These are phyloP conservation scores for Tetradesmus lagerheimii DNA, from an alignment of 139 green algal genomes.

Conservation along the genomic window DNA sequence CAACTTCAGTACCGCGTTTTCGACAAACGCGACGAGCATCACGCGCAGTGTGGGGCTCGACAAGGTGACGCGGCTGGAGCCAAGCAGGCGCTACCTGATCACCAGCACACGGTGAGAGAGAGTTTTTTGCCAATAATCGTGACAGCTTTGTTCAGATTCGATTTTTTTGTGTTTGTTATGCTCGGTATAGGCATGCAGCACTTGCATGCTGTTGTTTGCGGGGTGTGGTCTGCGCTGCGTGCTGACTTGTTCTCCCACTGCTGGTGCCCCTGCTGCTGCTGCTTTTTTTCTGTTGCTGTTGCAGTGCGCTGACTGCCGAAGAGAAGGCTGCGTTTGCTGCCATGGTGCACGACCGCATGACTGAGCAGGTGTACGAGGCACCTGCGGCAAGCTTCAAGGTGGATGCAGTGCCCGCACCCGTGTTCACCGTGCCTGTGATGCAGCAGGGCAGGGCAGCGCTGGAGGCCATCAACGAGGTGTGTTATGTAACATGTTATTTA, in stretches of 20 bases:
- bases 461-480: constrained; percentile 88
- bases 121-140: no score
- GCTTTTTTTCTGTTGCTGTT: neutral
- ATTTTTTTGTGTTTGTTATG: no score
- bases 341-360: constrained; percentile 57
- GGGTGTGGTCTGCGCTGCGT: neutral
- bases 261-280: neutral
- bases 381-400: constrained; percentile 81
- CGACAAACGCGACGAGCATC: constrained; percentile 98
- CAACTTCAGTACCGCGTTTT: constrained; percentile 97
- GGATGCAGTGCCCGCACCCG: constrained; percentile 68
- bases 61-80: constrained; percentile 89
- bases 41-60: constrained; percentile 88
- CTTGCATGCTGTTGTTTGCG: neutral
- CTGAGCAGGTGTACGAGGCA: constrained; percentile 78
- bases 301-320: constrained; percentile 52
- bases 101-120: constrained; percentile 45
- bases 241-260: neutral
- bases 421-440: constrained; percentile 90
- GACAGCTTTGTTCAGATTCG: no score
- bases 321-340: constrained; percentile 52
- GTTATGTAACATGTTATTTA: neutral
- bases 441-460: constrained; percentile 83
- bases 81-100: constrained; percentile 82
- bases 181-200: neutral